phyloP scores from a whole-genome alignment of 257 asterid species.

The Agastache rugosa region DNA sequence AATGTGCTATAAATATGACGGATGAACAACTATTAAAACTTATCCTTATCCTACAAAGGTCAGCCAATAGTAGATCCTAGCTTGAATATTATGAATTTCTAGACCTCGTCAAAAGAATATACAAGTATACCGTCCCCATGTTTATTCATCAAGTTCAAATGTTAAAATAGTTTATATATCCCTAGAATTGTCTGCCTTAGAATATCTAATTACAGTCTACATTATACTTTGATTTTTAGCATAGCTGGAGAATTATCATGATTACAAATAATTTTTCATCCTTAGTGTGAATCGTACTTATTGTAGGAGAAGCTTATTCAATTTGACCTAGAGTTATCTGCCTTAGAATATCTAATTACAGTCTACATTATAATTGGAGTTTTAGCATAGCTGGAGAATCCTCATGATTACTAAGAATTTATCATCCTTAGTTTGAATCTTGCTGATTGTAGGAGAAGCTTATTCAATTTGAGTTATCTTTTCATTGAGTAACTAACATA shows the following conservation, averaged over 20 bases:
- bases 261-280: not conserved
- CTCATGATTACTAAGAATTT: not conserved
- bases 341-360: not conserved
- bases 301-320: constrained; percentile 11
- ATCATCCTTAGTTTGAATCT: not conserved
- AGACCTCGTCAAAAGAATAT: constrained; percentile 2
- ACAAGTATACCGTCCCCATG: not conserved
- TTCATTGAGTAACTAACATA: not conserved
- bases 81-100: not conserved
- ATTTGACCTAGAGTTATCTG: constrained; percentile 2
- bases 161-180: not conserved
- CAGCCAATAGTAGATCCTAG: constrained; percentile 2
- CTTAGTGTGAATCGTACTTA: not conserved
- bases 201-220: not conserved
- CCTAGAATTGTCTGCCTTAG: not conserved
- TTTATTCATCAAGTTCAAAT: not conserved
- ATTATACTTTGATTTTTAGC: not conserved
- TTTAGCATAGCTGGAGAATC: constrained; percentile 1
- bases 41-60: constrained; percentile 14
- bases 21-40: not conserved
- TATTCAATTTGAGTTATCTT: constrained; percentile 1
- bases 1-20: constrained; percentile 8
- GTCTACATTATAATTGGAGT: not conserved
- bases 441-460: constrained; percentile 15
- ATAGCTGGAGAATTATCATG: constrained; percentile 8